Conservation (phyloP, 768 basidiomycete genomes). For the Chiua virens region DNA sequence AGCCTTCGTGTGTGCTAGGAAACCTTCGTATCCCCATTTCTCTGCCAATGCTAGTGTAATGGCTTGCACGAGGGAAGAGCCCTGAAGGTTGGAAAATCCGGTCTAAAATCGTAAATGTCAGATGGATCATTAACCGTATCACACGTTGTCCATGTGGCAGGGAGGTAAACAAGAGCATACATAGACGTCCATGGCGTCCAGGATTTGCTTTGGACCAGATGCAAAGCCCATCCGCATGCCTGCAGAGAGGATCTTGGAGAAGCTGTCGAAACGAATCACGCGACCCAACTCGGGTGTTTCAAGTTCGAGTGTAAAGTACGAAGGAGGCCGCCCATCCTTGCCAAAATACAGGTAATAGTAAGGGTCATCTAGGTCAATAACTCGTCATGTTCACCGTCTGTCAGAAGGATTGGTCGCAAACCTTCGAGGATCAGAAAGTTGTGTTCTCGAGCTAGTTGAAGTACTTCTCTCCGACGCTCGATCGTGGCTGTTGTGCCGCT, state of each 20-base stretch:
- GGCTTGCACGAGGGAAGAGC: slow-evolving; percentile 62
- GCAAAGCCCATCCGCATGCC: slow-evolving; percentile 83
- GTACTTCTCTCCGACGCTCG: slow-evolving; percentile 68
- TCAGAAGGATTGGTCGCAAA: slow-evolving; percentile 20
- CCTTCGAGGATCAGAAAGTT: slow-evolving; percentile 87
- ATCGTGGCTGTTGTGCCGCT: slow-evolving; percentile 76
- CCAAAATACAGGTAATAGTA: slow-evolving; percentile 81
- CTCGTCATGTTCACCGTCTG: neutral
- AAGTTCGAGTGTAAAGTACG: slow-evolving; percentile 80
- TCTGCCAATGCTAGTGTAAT: slow-evolving; percentile 58
- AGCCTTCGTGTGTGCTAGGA: slow-evolving; percentile 61
- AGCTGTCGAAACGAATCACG: slow-evolving; percentile 86
- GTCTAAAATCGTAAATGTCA: slow-evolving; percentile 46
- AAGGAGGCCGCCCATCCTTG: slow-evolving; percentile 57
- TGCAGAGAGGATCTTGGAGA: slow-evolving; percentile 79
- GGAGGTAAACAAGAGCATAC: slow-evolving; percentile 40
- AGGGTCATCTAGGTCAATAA: slow-evolving; percentile 61
- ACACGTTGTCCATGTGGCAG: slow-evolving; percentile 11
- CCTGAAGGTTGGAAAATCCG: slow-evolving; percentile 63
- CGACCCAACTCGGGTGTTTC: slow-evolving; percentile 67
- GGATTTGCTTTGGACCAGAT: slow-evolving; percentile 67
- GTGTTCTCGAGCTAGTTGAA: slow-evolving; percentile 69
- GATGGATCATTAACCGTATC: neutral
- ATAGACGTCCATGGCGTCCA: slow-evolving; percentile 69
- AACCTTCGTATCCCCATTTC: slow-evolving; percentile 77